phyloP scores from a whole-genome alignment of 148 eudicot genomes.

The Amaranthus palmeri region DNA sequence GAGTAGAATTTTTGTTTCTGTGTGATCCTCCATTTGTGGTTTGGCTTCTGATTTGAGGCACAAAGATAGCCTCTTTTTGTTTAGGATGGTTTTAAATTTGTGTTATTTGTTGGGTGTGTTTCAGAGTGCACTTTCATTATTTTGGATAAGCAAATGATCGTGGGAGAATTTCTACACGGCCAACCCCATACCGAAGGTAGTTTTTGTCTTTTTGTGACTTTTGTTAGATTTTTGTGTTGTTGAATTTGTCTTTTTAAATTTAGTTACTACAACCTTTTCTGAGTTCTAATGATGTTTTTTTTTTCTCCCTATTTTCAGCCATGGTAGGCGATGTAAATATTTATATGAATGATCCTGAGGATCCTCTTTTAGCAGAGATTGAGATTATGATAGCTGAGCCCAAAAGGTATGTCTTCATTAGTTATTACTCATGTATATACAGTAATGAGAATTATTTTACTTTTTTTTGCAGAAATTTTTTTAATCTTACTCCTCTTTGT shows the following conservation, averaged over 20 bases:
- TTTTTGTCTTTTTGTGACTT: not conserved
- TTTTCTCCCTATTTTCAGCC: constrained; percentile 24
- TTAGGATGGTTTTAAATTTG: not conserved
- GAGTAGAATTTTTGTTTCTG: too few relatives aligned
- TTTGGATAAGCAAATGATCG: constrained; percentile 66
- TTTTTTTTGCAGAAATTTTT: not conserved
- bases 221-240: not conserved
- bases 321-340: constrained; percentile 96
- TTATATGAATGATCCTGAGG: constrained; percentile 90
- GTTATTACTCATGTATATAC: not conserved
- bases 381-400: constrained; percentile 96
- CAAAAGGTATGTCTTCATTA: constrained; percentile 30
- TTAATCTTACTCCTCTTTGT: not conserved
- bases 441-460: not conserved
- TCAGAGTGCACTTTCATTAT: constrained; percentile 88
- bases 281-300: not conserved
- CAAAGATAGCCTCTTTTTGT: not conserved
- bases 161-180: constrained; percentile 53
- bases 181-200: constrained; percentile 75
- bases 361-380: constrained; percentile 65
- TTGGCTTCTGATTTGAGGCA: not conserved
- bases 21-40: not conserved
- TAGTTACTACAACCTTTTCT: too few relatives aligned
- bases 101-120: constrained; percentile 4
- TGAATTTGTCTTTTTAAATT: not conserved